These are phyloP conservation scores for Pseudocercospora fuligena DNA, from an alignment of 2,329 filamentous ascomycete species.

Conservation along the genomic window DNA sequence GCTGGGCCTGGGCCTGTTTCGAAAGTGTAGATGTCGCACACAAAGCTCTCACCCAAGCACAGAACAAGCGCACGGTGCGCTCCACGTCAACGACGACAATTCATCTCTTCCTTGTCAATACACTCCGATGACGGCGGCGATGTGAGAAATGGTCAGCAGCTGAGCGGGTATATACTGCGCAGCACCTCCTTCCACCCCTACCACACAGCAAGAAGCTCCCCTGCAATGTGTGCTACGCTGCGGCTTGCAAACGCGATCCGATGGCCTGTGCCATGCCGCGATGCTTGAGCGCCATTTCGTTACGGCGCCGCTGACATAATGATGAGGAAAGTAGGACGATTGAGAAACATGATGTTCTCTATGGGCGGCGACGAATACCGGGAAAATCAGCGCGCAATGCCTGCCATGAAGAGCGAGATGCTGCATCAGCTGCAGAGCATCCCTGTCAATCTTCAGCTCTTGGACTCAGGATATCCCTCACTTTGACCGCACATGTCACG, in stretches of 20 bases:
- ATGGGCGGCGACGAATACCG: too few species aligned
- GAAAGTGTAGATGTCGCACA: neutral
- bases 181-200: neutral
- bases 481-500: too few species aligned
- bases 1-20: neutral
- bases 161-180: neutral
- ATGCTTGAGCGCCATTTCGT: neutral
- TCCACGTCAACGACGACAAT: neutral
- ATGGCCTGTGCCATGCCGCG: neutral
- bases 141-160: neutral
- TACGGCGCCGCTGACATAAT: slow-evolving; percentile 5
- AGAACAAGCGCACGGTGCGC: neutral
- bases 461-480: too few species aligned
- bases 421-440: too few species aligned
- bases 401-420: too few species aligned
- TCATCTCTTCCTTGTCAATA: neutral
- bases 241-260: neutral
- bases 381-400: too few species aligned
- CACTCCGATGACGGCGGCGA: neutral
- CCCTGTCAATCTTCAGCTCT: too few species aligned
- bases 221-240: neutral
- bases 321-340: neutral
- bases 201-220: neutral
- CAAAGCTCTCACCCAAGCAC: neutral
- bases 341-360: too few species aligned